Evolutionary conservation across 2,329 filamentous ascomycete genomes (phyloP).

Genomic region (Fusarium kyushuense): DNA sequence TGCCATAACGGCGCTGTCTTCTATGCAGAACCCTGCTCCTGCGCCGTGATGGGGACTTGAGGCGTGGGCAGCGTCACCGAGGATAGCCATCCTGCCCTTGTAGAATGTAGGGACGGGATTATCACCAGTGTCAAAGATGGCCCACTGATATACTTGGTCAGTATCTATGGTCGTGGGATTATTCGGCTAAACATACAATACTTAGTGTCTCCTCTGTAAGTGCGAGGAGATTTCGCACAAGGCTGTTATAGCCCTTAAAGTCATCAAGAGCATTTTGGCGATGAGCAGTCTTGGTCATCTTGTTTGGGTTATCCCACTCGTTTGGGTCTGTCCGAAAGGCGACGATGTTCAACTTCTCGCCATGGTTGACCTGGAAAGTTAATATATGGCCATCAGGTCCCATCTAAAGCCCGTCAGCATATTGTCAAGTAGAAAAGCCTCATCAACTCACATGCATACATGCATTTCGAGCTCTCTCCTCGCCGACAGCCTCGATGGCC

Average conservation of each 20-base stretch:
- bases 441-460: conserved; percentile 44
- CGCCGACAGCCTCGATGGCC: conserved; percentile 62
- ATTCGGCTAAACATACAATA: conserved; percentile 17
- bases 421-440: fast-evolving
- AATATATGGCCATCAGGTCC: conserved; percentile 67
- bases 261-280: conserved; percentile 52
- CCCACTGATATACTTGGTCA: conserved; percentile 52
- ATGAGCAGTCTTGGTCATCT: conserved; percentile 41
- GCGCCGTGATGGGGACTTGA: conserved; percentile 71
- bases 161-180: not conserved
- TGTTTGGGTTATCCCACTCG: conserved; percentile 47
- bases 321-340: conserved; percentile 55
- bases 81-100: conserved; percentile 59
- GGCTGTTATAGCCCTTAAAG: conserved; percentile 52
- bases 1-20: conserved; percentile 59
- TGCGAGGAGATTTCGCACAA: conserved; percentile 49
- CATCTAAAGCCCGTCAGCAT: conserved; percentile 37
- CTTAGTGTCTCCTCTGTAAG: conserved; percentile 47
- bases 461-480: conserved; percentile 49
- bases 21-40: conserved; percentile 69
- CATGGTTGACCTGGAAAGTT: conserved; percentile 68
- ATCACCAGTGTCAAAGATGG: conserved; percentile 61
- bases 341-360: conserved; percentile 67
- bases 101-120: conserved; percentile 58
- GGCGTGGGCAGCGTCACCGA: conserved; percentile 74